A percentile compares a stretch with the other conserved stretches of the same genome.
These are phyloP conservation scores for Pelargonium citronellum DNA, from an alignment of 441 rosid species.

Conservation along the genomic window DNA sequence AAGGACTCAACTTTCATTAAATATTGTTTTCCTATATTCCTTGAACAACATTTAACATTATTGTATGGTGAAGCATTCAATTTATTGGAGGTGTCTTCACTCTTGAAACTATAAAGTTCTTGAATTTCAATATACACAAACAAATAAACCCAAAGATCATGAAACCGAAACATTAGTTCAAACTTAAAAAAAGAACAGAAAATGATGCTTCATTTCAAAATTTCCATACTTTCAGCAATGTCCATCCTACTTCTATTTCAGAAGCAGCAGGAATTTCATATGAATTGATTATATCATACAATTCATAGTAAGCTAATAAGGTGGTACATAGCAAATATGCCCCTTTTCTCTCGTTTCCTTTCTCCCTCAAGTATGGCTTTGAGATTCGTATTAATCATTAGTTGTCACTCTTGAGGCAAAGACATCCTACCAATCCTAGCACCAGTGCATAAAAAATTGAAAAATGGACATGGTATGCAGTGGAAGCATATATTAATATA, in stretches of 20 bases:
- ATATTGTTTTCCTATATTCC: neutral
- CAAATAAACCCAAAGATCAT: neutral
- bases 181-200: neutral
- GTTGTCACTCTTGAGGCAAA: neutral
- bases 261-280: neutral
- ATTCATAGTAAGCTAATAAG: neutral
- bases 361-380: neutral
- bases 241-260: neutral
- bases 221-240: neutral
- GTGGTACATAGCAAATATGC: neutral
- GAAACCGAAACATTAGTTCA: neutral
- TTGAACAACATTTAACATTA: neutral
- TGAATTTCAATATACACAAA: neutral
- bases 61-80: neutral
- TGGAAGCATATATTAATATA: constrained; percentile 2
- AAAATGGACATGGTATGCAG: neutral
- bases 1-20: neutral
- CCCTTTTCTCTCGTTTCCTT: neutral
- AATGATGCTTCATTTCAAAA: neutral
- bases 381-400: neutral
- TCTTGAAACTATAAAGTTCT: neutral
- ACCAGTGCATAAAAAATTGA: neutral
- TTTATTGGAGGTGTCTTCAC: neutral
- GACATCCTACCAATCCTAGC: neutral
- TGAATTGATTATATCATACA: neutral